Evolutionary conservation across 805 yeast species (phyloP).

Genomic region (Cyberlindnera lachancei): DNA sequence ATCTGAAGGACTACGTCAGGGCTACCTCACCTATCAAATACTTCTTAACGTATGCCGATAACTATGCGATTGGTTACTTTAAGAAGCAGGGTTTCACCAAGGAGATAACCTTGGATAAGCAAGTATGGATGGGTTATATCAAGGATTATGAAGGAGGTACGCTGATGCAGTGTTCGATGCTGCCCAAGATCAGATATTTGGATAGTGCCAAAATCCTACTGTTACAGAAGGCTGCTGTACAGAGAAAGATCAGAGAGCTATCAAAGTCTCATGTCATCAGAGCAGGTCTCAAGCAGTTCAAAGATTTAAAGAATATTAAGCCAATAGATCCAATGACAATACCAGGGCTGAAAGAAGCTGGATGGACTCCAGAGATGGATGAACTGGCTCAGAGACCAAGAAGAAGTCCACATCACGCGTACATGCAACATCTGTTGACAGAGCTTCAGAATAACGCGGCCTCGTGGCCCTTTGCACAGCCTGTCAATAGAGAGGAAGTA

Average conservation of each 20-base stretch:
- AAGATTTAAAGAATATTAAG: conserved; percentile 35
- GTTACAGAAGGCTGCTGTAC: conserved; percentile 86
- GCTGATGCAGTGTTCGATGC: conserved; percentile 92
- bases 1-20: conserved; percentile 88
- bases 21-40: conserved; percentile 80
- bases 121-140: conserved; percentile 96
- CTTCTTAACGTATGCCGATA: conserved; percentile 94
- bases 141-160: conserved; percentile 99
- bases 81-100: conserved; percentile 98
- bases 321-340: conserved; percentile 74
- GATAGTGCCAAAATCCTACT: conserved; percentile 82
- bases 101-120: conserved; percentile 79
- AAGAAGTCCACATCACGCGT: conserved; percentile 89
- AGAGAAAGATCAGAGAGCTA: conserved; percentile 70
- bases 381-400: conserved; percentile 92
- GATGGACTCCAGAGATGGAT: conserved; percentile 99
- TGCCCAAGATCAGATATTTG: conserved; percentile 80
- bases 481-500: conserved; percentile 90
- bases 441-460: conserved; percentile 93
- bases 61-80: conserved; percentile 97
- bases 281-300: conserved; percentile 73
- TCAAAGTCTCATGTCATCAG: conserved; percentile 75
- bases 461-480: conserved; percentile 95
- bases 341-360: conserved; percentile 89
- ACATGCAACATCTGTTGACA: conserved; percentile 80